Percentiles rank a stretch among this genome's conserved stretches.
Evolutionary conservation across 2,329 filamentous ascomycete species (phyloP).

Genomic region (Pseudopithomyces chartarum): DNA sequence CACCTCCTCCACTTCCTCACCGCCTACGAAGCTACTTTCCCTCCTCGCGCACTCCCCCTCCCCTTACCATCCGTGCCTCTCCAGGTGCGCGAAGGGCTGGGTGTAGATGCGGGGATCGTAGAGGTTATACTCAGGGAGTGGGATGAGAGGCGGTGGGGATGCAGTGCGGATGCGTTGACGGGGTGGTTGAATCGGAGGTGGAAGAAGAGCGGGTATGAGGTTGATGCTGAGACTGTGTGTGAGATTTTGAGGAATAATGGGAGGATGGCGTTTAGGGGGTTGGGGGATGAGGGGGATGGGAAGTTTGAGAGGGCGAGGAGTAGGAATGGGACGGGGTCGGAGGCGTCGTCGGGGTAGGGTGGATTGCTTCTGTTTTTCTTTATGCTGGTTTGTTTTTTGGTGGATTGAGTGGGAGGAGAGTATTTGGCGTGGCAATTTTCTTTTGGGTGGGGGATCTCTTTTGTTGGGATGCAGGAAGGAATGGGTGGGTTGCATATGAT

Average conservation of each 20-base stretch:
- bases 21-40: constrained; percentile 44
- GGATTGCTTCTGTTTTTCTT: not conserved
- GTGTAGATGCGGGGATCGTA: constrained; percentile 40
- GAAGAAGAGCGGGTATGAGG: constrained; percentile 41
- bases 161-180: constrained; percentile 38
- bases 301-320: constrained; percentile 28
- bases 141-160: constrained; percentile 39
- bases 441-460: not conserved
- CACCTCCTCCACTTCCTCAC: constrained; percentile 42
- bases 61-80: constrained; percentile 34
- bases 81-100: constrained; percentile 30
- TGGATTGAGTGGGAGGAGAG: not conserved
- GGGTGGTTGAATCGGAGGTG: constrained; percentile 42
- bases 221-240: constrained; percentile 42
- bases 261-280: constrained; percentile 39
- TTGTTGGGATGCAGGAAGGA: not conserved
- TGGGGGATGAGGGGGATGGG: constrained; percentile 40
- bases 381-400: not conserved
- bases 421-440: not conserved
- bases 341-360: not conserved
- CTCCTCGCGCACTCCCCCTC: constrained; percentile 35
- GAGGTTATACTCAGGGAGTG: constrained; percentile 42
- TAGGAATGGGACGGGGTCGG: not conserved
- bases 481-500: constrained; percentile 3
- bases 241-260: constrained; percentile 42